A percentile compares a stretch with the other conserved stretches of the same genome.
phyloP scores from a whole-genome alignment of 352 stramenopile genomes.

The Paralagenidium karlingii region DNA sequence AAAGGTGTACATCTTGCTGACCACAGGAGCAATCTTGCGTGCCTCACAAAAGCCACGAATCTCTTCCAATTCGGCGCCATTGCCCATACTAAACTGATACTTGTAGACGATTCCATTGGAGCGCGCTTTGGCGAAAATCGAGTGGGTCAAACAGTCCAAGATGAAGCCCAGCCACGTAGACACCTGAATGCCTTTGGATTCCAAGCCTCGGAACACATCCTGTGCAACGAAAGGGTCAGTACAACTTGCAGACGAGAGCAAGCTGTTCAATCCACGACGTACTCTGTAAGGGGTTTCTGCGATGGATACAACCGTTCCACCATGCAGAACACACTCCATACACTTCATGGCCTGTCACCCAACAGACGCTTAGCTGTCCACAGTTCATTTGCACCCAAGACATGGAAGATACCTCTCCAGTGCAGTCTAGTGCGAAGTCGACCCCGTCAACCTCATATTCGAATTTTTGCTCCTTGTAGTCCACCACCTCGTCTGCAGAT shows the following conservation, averaged over 20 bases:
- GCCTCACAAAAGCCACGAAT: conserved; percentile 29
- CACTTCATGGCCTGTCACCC: conserved; percentile 29
- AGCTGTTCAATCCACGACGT: too few relatives aligned
- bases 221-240: too few relatives aligned
- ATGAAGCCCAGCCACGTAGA: conserved; percentile 31
- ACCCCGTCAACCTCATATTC: conserved; percentile 55
- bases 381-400: too few relatives aligned
- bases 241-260: conserved; percentile 1
- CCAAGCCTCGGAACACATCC: conserved; percentile 15
- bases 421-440: conserved; percentile 70
- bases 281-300: conserved; percentile 39
- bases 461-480: conserved; percentile 54
- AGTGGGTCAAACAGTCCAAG: conserved; percentile 48
- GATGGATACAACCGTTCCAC: conserved; percentile 46
- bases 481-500: conserved; percentile 37
- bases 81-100: conserved; percentile 28
- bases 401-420: conserved; percentile 46
- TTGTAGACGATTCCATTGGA: conserved; percentile 38
- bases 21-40: conserved; percentile 26
- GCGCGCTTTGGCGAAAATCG: conserved; percentile 31
- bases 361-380: not conserved
- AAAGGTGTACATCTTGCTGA: conserved; percentile 60
- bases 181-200: conserved; percentile 18
- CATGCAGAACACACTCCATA: conserved; percentile 43
- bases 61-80: conserved; percentile 32